Evolutionary conservation across 2,329 filamentous ascomycete species (phyloP).

Genomic region (Pseudopithomyces chartarum): DNA sequence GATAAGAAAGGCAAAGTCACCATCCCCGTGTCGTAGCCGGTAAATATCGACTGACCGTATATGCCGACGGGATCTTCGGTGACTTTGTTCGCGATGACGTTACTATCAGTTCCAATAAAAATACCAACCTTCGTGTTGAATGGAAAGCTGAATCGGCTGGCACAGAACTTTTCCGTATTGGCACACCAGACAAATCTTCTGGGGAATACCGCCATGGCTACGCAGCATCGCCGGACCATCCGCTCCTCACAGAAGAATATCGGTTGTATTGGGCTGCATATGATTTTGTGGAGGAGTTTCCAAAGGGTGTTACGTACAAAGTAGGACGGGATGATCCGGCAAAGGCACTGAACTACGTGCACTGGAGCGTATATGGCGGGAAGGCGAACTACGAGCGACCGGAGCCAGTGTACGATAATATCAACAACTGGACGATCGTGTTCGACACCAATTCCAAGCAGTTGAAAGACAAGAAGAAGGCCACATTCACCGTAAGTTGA

Average conservation of each 20-base stretch:
- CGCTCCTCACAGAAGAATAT: constrained; percentile 60
- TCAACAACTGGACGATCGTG: constrained; percentile 31
- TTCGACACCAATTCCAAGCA: constrained; percentile 34
- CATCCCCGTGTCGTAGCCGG: constrained; percentile 63
- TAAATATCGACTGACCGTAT: constrained; percentile 66
- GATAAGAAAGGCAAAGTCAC: constrained; percentile 55
- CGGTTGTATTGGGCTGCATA: constrained; percentile 66
- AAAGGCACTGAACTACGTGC: constrained; percentile 65
- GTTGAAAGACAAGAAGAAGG: constrained; percentile 48
- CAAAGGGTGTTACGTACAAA: constrained; percentile 61
- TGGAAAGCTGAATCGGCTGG: constrained; percentile 64
- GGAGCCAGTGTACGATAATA: constrained; percentile 45
- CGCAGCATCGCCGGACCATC: constrained; percentile 53
- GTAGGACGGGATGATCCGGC: constrained; percentile 58
- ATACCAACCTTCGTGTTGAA: constrained; percentile 39
- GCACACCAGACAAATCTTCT: constrained; percentile 64
- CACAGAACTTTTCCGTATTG: constrained; percentile 66
- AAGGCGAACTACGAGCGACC: constrained; percentile 55
- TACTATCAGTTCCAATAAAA: constrained; percentile 47
- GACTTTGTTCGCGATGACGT: constrained; percentile 61
- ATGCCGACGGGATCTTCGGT: constrained; percentile 66
- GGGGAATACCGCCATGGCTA: constrained; percentile 67
- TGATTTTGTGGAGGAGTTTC: constrained; percentile 65
- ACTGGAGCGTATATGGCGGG: constrained; percentile 68
- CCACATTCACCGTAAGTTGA: constrained; percentile 64